Evolutionary conservation across 2,329 filamentous ascomycete species (phyloP), one percentile per base, ranked within the genome.

Genomic region (Ceratocystis variospora): DNA sequence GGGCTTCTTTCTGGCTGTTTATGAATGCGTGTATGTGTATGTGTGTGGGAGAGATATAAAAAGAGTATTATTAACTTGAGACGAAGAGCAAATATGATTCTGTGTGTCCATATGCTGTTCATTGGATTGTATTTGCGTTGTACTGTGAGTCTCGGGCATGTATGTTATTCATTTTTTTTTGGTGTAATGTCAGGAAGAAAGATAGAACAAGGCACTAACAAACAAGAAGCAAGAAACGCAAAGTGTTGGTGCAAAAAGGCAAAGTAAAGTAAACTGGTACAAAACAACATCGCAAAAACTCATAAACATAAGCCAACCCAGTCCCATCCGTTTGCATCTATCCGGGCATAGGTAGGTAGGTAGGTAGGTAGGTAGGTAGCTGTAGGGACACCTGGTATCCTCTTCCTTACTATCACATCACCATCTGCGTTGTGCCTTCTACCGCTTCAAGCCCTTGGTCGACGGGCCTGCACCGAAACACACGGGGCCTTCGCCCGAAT

Each of bases 401-500:
- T 17, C 50, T 25, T 10, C 50, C n/a, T 10, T 48, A n/a, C 45
- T n/a, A 6, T 17, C 45, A 2, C 17, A 17, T 48, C 2, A 22
- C 50, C 5, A 22, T 55, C 22, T 31, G 6, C n/a, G 2, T 55
- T 55, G 15, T 7, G 50, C 46, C n/a, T 5, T 12, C 31, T 62
- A 44, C 31, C 59, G 37, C 1, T n/a, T 46, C 19, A 28, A n/a
- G 19, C 61, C 41, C 37, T 31, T 25, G 17, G 33, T 31, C 33
- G 31, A 37, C 33, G 33, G 17, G 12, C 31, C 59, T 41, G 37
- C 37, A 5, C 61, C 61, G 46, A 62, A 62, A 44, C 19, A 62
- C 17, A 62, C 46, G 28, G 61, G 62, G 19, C 62, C 45, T n/a
- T 46, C n/a, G 8, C 62, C 45, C 15, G 48, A 28, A 64, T 64